Evolutionary conservation across 257 asterid genomes (phyloP), one percentile per base, ranked within the genome.

Genomic region (Nicotiana knightiana): DNA sequence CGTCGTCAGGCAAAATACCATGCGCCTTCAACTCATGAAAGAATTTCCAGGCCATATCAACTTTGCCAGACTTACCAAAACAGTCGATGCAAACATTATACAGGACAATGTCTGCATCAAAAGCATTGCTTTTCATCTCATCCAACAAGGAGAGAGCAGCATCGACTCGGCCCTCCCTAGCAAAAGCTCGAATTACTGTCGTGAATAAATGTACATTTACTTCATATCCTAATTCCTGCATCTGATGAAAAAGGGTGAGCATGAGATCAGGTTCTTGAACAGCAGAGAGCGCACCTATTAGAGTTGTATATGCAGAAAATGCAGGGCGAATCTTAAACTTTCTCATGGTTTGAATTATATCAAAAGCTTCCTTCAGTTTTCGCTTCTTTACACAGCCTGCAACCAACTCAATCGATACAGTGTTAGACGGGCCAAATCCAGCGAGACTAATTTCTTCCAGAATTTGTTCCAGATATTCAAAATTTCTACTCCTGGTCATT

Each of bases 211-310:
- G 93, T 79, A 94, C 93, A 18, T 33, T 93, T 24, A 91, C 97
- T 92, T 94, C 97, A 62, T 96, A 96, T n/a, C 98, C 97, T 82
- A 93, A 84, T 73, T 96, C 98, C 83, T 96, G 97, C 97, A 94
- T 90, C 85, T 96, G 97, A 76, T 86, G 89, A 83, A 96, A 94
- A 84, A 96, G 97, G 26, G 86, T 76, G 80, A 91, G 92, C 97
- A 96, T 96, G 79, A 91, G 94, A 67, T 93, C 89, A 30, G 97
- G 94, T 87, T 87, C 89, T 51, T 90, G 88, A 0, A 85, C 86
- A 51, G 73, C 54, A 37, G 98, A 87, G n/a, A 96, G 76, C 4
- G 97, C 97, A 66, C 99, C 99, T 59, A 96, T 91, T 35, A 96
- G 87, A 67, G 95, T 92, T n/a, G 99, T 94, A 87, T 93, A 93